phyloP scores from a whole-genome alignment of 2,329 filamentous ascomycete genomes.

The Neonectria hederae region DNA sequence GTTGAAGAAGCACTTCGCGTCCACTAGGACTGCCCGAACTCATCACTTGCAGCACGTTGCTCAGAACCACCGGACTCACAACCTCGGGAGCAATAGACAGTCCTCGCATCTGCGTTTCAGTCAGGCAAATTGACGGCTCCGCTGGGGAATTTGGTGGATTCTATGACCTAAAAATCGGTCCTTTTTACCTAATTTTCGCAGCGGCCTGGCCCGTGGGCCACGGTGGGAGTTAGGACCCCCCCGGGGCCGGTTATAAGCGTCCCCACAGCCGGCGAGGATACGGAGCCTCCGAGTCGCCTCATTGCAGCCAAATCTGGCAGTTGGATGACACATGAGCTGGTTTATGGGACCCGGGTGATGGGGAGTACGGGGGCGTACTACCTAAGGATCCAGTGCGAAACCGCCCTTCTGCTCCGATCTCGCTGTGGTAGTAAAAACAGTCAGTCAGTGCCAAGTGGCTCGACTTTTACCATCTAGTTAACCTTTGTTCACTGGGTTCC shows the following conservation, averaged over 20 bases:
- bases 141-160: slow-evolving; percentile 13
- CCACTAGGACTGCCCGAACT: neutral
- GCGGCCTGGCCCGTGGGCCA: slow-evolving; percentile 21
- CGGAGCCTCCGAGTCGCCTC: slow-evolving; percentile 16
- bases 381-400: neutral
- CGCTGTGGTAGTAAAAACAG: neutral
- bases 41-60: neutral
- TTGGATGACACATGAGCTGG: slow-evolving; percentile 12
- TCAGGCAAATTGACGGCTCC: slow-evolving; percentile 1
- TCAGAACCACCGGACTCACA: too few species aligned
- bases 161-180: slow-evolving; percentile 25
- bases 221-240: neutral
- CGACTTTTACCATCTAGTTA: neutral
- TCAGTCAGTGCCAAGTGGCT: neutral
- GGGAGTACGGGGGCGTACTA: neutral
- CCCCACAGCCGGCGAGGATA: slow-evolving; percentile 15
- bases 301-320: slow-evolving; percentile 20
- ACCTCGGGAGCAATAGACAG: neutral
- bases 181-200: slow-evolving; percentile 22
- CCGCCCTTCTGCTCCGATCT: neutral
- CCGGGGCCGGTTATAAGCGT: neutral
- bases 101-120: neutral
- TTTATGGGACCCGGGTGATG: neutral
- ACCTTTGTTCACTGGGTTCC: neutral
- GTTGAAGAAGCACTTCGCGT: neutral